These are phyloP conservation scores for Yarrowia bubula DNA, from an alignment of 805 yeast genomes.

Conservation along the genomic window DNA sequence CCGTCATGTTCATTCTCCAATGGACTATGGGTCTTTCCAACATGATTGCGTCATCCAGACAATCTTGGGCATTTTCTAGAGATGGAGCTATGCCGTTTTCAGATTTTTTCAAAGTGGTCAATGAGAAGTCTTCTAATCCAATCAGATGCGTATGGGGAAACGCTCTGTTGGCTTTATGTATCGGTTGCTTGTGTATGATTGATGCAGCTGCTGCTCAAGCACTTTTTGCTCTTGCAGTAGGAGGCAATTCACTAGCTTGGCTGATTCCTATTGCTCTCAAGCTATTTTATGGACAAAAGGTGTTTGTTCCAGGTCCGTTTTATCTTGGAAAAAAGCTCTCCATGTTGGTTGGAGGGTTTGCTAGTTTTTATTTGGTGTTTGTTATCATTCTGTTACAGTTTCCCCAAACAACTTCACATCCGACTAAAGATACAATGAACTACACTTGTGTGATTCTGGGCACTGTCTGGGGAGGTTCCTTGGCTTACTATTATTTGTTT, in stretches of 20 bases:
- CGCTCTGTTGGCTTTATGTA: background rate
- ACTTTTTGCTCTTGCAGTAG: background rate
- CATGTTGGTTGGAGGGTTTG: too few species aligned
- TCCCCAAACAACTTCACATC: background rate
- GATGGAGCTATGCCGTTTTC: background rate
- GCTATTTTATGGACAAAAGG: background rate
- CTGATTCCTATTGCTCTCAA: too few species aligned
- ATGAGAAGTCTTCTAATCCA: background rate
- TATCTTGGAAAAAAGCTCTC: background rate
- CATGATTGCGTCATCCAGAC: background rate
- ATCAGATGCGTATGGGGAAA: background rate
- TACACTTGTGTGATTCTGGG: background rate
- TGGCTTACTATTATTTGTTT: too few species aligned
- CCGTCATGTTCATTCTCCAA: background rate
- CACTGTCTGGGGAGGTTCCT: too few species aligned
- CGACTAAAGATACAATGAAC: background rate
- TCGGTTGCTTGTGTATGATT: background rate
- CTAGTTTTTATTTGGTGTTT: too few species aligned
- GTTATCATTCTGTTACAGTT: background rate
- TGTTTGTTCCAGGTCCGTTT: background rate
- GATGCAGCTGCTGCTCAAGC: background rate
- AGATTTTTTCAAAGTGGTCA: background rate
- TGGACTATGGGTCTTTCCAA: background rate
- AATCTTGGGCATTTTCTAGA: background rate
- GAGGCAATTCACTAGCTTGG: background rate